These are phyloP conservation scores for Neurospora sp. DNA, from an alignment of 495 filamentous ascomycete species.

Conservation along the genomic window DNA sequence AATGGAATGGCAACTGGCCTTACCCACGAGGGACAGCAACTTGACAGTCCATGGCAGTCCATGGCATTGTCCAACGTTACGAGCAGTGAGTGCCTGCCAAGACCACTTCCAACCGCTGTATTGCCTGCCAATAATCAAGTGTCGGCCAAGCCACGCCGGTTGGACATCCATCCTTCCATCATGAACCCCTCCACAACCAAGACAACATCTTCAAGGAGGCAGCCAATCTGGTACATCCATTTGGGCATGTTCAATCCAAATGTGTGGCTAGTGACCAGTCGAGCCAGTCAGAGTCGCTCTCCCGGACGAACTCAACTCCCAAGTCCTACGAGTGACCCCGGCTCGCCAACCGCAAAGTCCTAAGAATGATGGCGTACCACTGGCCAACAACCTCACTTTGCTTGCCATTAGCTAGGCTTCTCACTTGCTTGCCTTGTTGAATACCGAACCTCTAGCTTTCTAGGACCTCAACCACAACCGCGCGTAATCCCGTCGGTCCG, in stretches of 20 bases:
- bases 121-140: not conserved
- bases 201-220: not conserved
- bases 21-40: not conserved
- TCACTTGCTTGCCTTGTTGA: not conserved
- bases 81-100: not conserved
- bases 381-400: not conserved
- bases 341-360: not conserved
- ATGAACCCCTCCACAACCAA: not conserved
- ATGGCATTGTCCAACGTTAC: not conserved
- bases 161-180: not conserved
- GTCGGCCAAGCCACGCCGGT: not conserved
- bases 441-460: not conserved
- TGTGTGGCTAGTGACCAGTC: not conserved
- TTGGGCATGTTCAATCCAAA: not conserved
- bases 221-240: not conserved
- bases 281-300: not conserved
- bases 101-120: not conserved
- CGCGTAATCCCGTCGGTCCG: not conserved
- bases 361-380: not conserved
- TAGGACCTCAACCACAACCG: not conserved
- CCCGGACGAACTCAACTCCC: not conserved
- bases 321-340: not conserved
- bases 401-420: not conserved
- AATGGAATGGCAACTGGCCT: not conserved
- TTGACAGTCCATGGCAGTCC: not conserved